phyloP scores from a whole-genome alignment of 1,284 basidiomycete genomes.

The Puccinia coronata region DNA sequence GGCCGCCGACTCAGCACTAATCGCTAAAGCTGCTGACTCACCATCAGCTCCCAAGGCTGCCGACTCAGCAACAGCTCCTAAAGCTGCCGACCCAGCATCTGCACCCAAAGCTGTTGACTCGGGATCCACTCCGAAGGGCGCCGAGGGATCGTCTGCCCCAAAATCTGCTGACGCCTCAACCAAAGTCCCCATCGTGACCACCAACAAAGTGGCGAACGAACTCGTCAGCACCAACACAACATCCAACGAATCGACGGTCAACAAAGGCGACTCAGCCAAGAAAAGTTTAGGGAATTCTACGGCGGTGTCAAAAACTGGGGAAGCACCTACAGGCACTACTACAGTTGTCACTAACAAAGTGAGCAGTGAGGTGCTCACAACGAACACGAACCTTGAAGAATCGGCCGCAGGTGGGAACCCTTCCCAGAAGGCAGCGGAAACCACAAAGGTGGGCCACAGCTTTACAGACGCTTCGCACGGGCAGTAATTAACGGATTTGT shows the following conservation, averaged over 20 bases:
- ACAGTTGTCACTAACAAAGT: conserved; percentile 20
- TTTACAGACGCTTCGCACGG: neutral
- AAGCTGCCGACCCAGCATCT: neutral
- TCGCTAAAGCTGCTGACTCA: neutral
- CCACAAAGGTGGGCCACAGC: neutral
- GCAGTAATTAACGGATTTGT: neutral
- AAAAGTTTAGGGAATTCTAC: neutral
- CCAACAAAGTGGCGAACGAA: conserved; percentile 1
- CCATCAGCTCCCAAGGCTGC: neutral
- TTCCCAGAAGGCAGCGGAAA: neutral
- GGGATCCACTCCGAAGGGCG: neutral
- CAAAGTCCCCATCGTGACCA: neutral
- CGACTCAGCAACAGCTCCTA: neutral
- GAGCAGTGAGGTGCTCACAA: conserved; percentile 8
- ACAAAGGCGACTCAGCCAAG: neutral
- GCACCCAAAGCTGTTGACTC: neutral
- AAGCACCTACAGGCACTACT: neutral
- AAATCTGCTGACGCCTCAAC: neutral
- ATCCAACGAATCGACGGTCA: neutral
- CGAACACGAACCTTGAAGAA: neutral
- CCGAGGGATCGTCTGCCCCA: neutral
- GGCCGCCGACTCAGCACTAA: neutral
- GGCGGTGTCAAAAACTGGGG: neutral
- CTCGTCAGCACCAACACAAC: conserved; percentile 12
- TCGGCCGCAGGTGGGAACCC: neutral